A percentile compares a stretch with the other conserved stretches of the same genome.
These are phyloP conservation scores for Decorospora gaudefroyi DNA, from an alignment of 2,329 filamentous ascomycete genomes.

Conservation along the genomic window DNA sequence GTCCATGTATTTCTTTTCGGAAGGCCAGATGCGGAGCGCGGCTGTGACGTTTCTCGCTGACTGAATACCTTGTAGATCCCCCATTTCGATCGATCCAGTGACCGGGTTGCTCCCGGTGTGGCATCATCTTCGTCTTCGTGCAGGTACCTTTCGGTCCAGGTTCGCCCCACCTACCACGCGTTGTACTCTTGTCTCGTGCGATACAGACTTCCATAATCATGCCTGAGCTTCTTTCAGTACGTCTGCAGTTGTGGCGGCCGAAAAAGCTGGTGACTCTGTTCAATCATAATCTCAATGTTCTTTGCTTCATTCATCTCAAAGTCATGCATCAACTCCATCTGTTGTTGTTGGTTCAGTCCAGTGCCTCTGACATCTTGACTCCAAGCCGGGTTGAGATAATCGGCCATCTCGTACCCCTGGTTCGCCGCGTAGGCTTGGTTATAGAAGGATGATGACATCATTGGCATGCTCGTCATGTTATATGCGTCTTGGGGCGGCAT, in stretches of 20 bases:
- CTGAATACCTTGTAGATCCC: too few species aligned
- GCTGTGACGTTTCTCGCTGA: too few species aligned
- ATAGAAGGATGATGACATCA: constrained; percentile 37
- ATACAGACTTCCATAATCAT: neutral
- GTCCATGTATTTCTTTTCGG: constrained; percentile 1
- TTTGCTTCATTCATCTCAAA: constrained; percentile 63
- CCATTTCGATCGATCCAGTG: too few species aligned
- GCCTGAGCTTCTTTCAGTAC: constrained; percentile 26
- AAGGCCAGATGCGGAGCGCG: neutral
- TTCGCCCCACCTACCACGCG: neutral
- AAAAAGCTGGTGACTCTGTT: constrained; percentile 48
- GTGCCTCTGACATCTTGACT: constrained; percentile 49
- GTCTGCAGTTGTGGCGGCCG: constrained; percentile 36
- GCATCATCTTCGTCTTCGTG: too few species aligned
- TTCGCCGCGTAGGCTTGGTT: constrained; percentile 44
- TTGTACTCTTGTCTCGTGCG: neutral
- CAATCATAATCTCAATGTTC: constrained; percentile 50
- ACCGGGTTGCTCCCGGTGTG: too few species aligned
- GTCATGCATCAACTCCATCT: constrained; percentile 79
- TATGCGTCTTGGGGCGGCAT: constrained; percentile 41
- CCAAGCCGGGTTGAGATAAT: constrained; percentile 62
- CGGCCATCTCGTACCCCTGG: constrained; percentile 44
- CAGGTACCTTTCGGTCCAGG: too few species aligned
- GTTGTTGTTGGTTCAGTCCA: constrained; percentile 75
- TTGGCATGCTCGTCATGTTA: constrained; percentile 29